A percentile compares a stretch with the other conserved stretches of the same genome.
These are phyloP conservation scores for Bipolaris victoriae DNA, from an alignment of 2,329 filamentous ascomycete species.

Conservation along the genomic window DNA sequence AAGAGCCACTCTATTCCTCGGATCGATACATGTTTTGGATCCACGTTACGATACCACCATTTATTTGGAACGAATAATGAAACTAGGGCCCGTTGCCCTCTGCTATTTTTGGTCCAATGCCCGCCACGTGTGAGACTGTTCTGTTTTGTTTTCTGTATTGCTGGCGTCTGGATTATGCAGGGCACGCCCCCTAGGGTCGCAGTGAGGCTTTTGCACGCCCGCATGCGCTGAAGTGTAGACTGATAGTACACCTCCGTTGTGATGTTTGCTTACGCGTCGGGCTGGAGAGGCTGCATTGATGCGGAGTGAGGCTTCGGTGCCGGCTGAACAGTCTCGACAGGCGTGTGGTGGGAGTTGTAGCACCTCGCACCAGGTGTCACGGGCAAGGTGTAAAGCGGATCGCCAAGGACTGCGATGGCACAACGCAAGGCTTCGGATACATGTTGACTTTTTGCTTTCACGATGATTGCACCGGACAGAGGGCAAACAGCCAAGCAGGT, in stretches of 20 bases:
- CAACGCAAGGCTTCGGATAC: no score
- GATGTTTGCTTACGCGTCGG: constrained; percentile 13
- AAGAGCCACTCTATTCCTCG: constrained; percentile 9
- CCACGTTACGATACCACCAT: constrained; percentile 19
- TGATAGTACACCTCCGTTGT: no score
- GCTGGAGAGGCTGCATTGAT: not conserved
- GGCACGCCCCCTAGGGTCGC: not conserved
- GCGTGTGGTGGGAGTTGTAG: not conserved
- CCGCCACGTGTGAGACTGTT: constrained; percentile 9
- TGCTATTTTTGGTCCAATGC: constrained; percentile 15
- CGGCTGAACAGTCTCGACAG: no score
- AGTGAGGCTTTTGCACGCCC: constrained; percentile 9
- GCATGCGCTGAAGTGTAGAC: not conserved
- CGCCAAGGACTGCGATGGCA: no score
- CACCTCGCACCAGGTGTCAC: constrained; percentile 1
- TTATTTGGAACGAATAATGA: constrained; percentile 31
- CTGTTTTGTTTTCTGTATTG: not conserved
- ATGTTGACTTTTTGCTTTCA: not conserved
- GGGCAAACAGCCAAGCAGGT: constrained; percentile 21
- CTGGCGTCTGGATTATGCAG: not conserved
- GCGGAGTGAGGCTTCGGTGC: not conserved
- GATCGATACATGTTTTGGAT: constrained; percentile 17
- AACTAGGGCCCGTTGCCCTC: constrained; percentile 15
- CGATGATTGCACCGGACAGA: not conserved
- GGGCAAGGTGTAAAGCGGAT: not conserved